Conservation (phyloP, 768 basidiomycete species). For the Trametes cubensis region DNA sequence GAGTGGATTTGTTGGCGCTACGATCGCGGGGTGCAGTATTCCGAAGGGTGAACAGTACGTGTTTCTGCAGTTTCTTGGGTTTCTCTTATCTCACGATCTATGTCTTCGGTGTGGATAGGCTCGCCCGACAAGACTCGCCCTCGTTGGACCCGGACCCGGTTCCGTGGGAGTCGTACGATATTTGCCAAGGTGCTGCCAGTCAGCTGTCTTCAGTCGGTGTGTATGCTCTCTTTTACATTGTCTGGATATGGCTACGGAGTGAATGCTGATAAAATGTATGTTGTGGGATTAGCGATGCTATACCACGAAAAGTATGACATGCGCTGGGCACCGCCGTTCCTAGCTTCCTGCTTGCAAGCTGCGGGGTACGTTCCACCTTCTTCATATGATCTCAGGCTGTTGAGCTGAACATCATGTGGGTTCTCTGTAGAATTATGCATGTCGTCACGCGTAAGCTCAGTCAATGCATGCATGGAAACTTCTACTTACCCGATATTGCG, state of each 20-base stretch:
- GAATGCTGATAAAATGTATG: background rate
- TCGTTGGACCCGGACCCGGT: conserved; percentile 39
- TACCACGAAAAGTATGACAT: conserved; percentile 66
- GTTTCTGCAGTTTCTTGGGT: background rate
- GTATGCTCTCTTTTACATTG: conserved; percentile 7
- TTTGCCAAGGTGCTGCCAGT: conserved; percentile 75
- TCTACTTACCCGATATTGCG: background rate
- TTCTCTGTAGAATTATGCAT: conserved; percentile 69
- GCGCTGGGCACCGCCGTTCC: conserved; percentile 61
- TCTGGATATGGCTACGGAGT: background rate
- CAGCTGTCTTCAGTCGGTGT: conserved; percentile 70
- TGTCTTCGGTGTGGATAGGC: background rate
- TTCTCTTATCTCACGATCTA: background rate
- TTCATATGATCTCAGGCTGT: background rate
- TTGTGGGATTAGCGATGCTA: conserved; percentile 46
- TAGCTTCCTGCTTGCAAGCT: conserved; percentile 67
- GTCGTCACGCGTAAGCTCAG: conserved; percentile 57
- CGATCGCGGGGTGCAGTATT: conserved; percentile 46
- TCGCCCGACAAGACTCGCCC: conserved; percentile 10
- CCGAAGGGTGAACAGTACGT: conserved; percentile 72
- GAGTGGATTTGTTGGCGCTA: conserved; percentile 15
- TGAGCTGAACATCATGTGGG: conserved; percentile 1
- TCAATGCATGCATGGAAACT: conserved; percentile 22
- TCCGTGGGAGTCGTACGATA: conserved; percentile 71
- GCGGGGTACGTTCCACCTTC: conserved; percentile 58